Conservation (phyloP, 2,329 filamentous ascomycete species). For the Alternaria solani region DNA sequence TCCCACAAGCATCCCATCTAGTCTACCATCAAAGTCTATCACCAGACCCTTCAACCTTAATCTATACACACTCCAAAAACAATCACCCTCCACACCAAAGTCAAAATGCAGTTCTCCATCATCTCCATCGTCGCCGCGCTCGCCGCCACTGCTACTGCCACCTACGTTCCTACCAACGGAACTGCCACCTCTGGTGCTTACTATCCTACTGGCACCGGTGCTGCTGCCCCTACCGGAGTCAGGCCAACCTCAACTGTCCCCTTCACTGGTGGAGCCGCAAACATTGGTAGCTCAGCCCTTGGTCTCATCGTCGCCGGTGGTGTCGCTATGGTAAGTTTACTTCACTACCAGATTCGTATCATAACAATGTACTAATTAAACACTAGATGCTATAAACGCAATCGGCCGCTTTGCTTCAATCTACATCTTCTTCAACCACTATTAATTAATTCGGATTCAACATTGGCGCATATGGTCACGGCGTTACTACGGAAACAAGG, state of each 20-base stretch:
- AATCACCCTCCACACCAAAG: conserved; percentile 8
- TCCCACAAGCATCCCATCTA: conserved; percentile 2
- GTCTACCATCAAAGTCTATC: neutral
- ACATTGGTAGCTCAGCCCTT: conserved; percentile 37
- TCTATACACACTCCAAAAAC: neutral
- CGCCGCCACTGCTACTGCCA: conserved; percentile 39
- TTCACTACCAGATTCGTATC: neutral
- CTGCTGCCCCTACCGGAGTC: conserved; percentile 21
- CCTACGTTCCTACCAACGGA: conserved; percentile 34
- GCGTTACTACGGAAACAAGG: conserved; percentile 4
- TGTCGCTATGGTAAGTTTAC: conserved; percentile 40
- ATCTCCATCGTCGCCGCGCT: conserved; percentile 35
- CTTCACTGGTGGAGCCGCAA: conserved; percentile 39
- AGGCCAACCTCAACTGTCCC: conserved; percentile 29
- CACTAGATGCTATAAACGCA: conserved; percentile 19
- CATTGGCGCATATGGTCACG: conserved; percentile 15
- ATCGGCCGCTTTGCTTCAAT: neutral
- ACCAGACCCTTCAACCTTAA: neutral
- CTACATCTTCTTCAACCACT: neutral
- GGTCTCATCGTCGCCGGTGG: conserved; percentile 42
- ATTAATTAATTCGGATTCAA: conserved; percentile 8
- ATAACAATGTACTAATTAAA: conserved; percentile 8
- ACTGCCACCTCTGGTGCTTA: conserved; percentile 29
- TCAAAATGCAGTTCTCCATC: conserved; percentile 46
- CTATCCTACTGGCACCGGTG: conserved; percentile 39